Evolutionary conservation across 140 eudicot genomes (phyloP).

Genomic region (Flaveria floridana): DNA sequence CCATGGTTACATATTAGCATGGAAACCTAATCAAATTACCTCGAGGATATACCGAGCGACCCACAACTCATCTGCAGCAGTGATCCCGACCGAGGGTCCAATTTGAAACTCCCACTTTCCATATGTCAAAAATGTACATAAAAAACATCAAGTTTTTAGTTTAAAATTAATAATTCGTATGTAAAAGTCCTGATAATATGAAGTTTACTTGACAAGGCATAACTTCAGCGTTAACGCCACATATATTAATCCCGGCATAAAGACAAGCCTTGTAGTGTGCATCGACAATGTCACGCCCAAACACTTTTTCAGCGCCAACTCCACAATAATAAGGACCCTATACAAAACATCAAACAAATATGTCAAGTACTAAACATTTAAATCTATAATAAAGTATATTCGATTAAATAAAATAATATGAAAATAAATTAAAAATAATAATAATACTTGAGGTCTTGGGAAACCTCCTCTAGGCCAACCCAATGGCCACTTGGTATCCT

Average conservation of each 20-base stretch:
- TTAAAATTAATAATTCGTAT: background rate
- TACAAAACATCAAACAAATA: background rate
- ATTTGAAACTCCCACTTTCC: constrained; percentile 89
- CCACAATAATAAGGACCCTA: constrained; percentile 89
- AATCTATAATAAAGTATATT: background rate
- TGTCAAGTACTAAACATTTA: background rate
- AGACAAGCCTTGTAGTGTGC: constrained; percentile 83
- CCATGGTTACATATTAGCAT: background rate
- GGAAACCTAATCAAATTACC: constrained; percentile 40
- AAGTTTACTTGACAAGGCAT: constrained; percentile 75
- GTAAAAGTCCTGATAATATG: background rate
- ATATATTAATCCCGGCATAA: constrained; percentile 70
- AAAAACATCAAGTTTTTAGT: background rate
- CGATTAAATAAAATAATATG: background rate
- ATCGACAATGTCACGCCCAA: constrained; percentile 83
- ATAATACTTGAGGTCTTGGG: constrained; percentile 43
- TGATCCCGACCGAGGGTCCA: constrained; percentile 73
- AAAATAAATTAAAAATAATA: background rate
- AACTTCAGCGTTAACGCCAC: constrained; percentile 79
- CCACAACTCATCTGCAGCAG: constrained; percentile 84
- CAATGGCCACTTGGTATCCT: constrained; percentile 48
- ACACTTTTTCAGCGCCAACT: constrained; percentile 77
- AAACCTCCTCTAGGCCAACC: constrained; percentile 63
- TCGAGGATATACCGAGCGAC: constrained; percentile 82
- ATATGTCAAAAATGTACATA: constrained; percentile 1